Evolutionary conservation across 352 stramenopile species (phyloP).

Genomic region (Phytophthora sojae): DNA sequence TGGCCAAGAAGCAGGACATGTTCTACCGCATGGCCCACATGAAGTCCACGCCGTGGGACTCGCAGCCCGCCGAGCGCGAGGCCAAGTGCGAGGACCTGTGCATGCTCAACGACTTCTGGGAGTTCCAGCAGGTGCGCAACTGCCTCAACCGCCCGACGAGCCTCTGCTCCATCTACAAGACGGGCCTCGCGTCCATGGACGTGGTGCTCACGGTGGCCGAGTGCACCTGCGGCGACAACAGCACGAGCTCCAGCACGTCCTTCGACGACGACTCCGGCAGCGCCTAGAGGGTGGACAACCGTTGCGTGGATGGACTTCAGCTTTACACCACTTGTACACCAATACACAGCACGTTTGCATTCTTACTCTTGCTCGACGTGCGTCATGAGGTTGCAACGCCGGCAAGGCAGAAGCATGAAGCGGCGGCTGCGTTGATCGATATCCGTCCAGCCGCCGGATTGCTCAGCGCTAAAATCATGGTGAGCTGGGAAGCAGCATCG

Average conservation of each 20-base stretch:
- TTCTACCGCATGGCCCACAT: slow-evolving; percentile 52
- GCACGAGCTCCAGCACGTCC: slow-evolving; percentile 26
- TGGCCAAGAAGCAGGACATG: slow-evolving; percentile 50
- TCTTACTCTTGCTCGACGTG: slow-evolving; percentile 2
- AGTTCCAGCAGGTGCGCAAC: slow-evolving; percentile 64
- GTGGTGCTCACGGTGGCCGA: slow-evolving; percentile 65
- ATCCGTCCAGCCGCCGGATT: slow-evolving; percentile 5
- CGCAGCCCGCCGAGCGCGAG: slow-evolving; percentile 44
- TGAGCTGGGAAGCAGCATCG: background rate
- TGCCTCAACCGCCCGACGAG: slow-evolving; percentile 60
- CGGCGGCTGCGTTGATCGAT: background rate
- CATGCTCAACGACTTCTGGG: slow-evolving; percentile 64
- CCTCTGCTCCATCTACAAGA: slow-evolving; percentile 71
- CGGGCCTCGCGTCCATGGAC: slow-evolving; percentile 50
- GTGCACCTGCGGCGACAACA: slow-evolving; percentile 59
- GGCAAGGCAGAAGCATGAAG: background rate
- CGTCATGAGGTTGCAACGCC: background rate
- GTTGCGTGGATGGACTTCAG: slow-evolving; percentile 12
- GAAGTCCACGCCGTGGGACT: slow-evolving; percentile 80
- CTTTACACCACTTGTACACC: slow-evolving; percentile 30
- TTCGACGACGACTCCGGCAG: background rate
- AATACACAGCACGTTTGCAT: slow-evolving; percentile 19
- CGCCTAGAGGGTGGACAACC: background rate
- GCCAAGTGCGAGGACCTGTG: slow-evolving; percentile 75
- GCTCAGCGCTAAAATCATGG: slow-evolving; percentile 3